phyloP scores from a whole-genome alignment of 192 early-diverging fungal species.

The Cetraspora pellucida region DNA sequence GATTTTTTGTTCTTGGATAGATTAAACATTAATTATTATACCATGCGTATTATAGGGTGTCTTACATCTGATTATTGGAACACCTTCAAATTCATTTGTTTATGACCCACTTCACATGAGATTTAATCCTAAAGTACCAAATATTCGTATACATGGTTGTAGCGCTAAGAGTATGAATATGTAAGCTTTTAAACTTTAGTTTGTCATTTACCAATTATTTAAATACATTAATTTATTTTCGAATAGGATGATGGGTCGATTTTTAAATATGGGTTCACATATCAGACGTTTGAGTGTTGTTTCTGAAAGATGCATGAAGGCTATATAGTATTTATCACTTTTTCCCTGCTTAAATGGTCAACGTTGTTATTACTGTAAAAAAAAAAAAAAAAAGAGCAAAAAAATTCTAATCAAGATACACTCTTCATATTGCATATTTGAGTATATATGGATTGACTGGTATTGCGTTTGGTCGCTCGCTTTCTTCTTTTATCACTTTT shows the following conservation, averaged over 20 bases:
- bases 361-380: background rate
- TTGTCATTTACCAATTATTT: background rate
- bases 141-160: conserved; percentile 27
- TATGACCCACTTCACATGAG: conserved; percentile 7
- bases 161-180: conserved; percentile 24
- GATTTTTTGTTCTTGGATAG: no score
- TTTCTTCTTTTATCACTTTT: conserved; percentile 27
- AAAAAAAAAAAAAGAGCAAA: no score
- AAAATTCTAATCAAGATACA: background rate
- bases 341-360: background rate
- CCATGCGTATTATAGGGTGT: background rate
- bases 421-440: background rate
- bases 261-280: conserved; percentile 33
- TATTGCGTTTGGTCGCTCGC: conserved; percentile 38
- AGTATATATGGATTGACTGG: conserved; percentile 40
- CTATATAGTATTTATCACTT: conserved; percentile 28
- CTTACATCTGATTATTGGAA: conserved; percentile 10
- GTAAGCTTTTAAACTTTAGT: background rate
- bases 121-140: background rate
- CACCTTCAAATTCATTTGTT: conserved; percentile 15
- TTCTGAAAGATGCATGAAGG: conserved; percentile 21
- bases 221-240: background rate
- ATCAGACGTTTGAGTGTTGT: conserved; percentile 37
- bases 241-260: background rate
- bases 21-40: no score